Base-by-base conservation (phyloP, 176 grass and related monocot species). In the Metroxylon sagu region DNA sequence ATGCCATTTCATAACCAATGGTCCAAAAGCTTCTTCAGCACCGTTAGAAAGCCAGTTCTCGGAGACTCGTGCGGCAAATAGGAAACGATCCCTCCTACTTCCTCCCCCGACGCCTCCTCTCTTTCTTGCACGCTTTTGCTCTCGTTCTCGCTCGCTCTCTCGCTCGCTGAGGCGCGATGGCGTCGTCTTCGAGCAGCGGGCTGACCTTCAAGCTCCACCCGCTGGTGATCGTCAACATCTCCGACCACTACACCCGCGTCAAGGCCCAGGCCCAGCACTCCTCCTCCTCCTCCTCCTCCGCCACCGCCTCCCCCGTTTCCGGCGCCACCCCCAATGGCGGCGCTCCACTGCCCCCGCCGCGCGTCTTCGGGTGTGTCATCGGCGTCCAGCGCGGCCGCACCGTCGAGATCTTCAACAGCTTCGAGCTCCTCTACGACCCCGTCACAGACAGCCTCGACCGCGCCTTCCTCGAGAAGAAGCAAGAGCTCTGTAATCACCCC, bases 391-490 rank as follows among this genome's bases (percentile, higher is more conserved):
- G 84, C 53, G 94, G 94, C 5, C 87, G 94, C 51, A 93, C 74
- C 16, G 88, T 99, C 12, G 94, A 99, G 88, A 93, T 99, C 84
- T 99, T 99, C 67, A 99, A 99, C 67, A 93, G 94, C 82, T 99
- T 99, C 73, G 94, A 99, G 73, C 94, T 99, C 63, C 75, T 93
- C 8, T 82, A 88, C 72, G 94, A 99, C 80, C 84, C 88, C 25
- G 30, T 79, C 56, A 74, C 84, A 29, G 79, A 81, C 43, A 83
- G 74, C 64, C 94, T 99, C 49, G 85, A 99, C 28, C 94, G 94
- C 62, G 59, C 66, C 64, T 99, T 99, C 84, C 94, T 99, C 19
- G 88, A 89, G 88, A 99, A 99, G 70, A 99, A 99, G 76, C 94
- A 93, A 52, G 94, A 99, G 75, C 82, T 99, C 31, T 99, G 94